Evolutionary conservation across 768 basidiomycete species (phyloP), one percentile per base, ranked within the genome.

Genomic region (Tricholoma matsutake): DNA sequence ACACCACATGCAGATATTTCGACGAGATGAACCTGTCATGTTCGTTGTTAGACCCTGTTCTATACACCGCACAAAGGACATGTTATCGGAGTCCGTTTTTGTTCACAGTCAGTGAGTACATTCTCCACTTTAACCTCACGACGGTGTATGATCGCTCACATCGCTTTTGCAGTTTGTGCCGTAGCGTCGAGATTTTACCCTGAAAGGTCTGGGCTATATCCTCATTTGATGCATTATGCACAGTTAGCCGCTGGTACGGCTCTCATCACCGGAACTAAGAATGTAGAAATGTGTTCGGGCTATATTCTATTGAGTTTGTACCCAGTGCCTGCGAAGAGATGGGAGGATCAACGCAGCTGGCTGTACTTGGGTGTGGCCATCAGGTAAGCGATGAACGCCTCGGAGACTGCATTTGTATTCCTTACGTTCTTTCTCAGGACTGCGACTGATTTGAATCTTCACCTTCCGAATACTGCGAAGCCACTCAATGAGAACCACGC

Each of bases 321-420:
- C 74, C 85, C 87, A 58, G 79, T 91, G 0, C 91, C 91, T 1
- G 81, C 86, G 0, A 83, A 84, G 54, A 83, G 86, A 31, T 95
- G 92, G 88, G 93, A 95, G 68, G 92, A 96, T 64, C 93, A 96
- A 68, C 82, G 93, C 28, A 88, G 88, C 56, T 97, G 92, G 91
- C 73, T 96, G 53, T 94, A 91, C 72, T 86, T 96, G 20, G 94
- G 94, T 6, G 79, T 95, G 29, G 94, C 92, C 7, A 94, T 96
- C 62, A 81, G 93, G 91, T 90, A 66, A 31, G 76, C 62, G 35
- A 29, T 51, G 37, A 6, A 6, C 7, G 9, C 58, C 25, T 18
- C 22, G 18, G 43, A 49, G 51, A 31, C 22, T 34, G 25, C 32
- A 31, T 52, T 10, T 56, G 43, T 58, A 66, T 37, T 65, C 54